Conservation (phyloP, 768 basidiomycete species). For the Psilocybe sp. region DNA sequence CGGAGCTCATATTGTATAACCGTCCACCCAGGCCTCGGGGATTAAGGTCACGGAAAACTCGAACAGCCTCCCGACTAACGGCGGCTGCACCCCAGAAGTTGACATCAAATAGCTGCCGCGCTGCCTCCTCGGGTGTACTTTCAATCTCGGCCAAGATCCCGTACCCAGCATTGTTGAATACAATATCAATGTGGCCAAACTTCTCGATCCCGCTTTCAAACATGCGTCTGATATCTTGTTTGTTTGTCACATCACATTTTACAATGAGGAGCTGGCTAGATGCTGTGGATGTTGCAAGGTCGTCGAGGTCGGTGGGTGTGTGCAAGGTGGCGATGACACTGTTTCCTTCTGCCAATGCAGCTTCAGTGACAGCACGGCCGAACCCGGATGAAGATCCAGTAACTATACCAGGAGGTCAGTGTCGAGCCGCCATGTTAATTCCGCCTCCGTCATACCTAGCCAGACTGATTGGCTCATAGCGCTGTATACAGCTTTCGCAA, state of each 20-base stretch:
- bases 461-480: too few relatives aligned
- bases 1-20: conserved; percentile 34
- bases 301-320: too few relatives aligned
- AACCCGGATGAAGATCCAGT: too few relatives aligned
- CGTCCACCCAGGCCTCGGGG: conserved; percentile 31
- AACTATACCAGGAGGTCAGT: too few relatives aligned
- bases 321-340: too few relatives aligned
- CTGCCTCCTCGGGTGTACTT: conserved; percentile 29
- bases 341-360: too few relatives aligned
- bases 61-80: conserved; percentile 29
- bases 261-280: conserved; percentile 10
- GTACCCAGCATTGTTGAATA: conserved; percentile 42
- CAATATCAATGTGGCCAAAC: conserved; percentile 44
- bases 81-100: conserved; percentile 34
- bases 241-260: conserved; percentile 37
- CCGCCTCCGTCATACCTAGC: too few relatives aligned
- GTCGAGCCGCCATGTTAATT: too few relatives aligned
- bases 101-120: conserved; percentile 36
- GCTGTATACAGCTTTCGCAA: too few relatives aligned
- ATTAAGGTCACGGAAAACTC: conserved; percentile 35
- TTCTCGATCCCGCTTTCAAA: conserved; percentile 30
- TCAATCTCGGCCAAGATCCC: conserved; percentile 34
- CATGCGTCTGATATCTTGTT: conserved; percentile 26
- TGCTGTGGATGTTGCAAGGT: too few relatives aligned
- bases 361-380: too few relatives aligned